These are phyloP conservation scores for Yarrowia yakushimensis DNA, from an alignment of 805 yeast species.

Conservation along the genomic window DNA sequence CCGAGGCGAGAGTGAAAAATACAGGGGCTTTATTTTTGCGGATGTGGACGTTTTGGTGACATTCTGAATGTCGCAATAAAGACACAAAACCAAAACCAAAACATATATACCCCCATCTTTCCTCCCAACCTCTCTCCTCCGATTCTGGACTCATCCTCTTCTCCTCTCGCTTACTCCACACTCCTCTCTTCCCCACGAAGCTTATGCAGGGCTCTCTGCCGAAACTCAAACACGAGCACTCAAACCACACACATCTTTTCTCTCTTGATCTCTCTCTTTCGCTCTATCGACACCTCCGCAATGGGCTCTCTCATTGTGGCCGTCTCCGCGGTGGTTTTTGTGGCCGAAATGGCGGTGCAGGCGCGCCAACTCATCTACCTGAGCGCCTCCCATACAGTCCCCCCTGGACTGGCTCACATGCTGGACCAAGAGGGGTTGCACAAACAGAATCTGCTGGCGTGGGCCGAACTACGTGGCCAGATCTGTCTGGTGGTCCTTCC, in stretches of 20 bases:
- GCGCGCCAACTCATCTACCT: background rate
- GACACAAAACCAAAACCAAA: background rate
- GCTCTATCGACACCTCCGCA: background rate
- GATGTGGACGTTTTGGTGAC: background rate
- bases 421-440: background rate
- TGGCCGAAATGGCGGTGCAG: conserved; percentile 16
- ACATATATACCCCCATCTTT: background rate
- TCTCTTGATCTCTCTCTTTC: too few relatives aligned
- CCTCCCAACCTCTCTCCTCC: background rate
- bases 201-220: conserved; percentile 11
- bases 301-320: conserved; percentile 20
- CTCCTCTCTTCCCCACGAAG: conserved; percentile 1
- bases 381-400: background rate
- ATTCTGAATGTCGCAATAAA: background rate
- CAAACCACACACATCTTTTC: too few relatives aligned
- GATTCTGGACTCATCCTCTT: too few relatives aligned
- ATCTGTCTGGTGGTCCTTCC: background rate
- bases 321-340: background rate
- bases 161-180: background rate
- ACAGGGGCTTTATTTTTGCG: too few relatives aligned
- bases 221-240: background rate
- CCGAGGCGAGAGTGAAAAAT: background rate
- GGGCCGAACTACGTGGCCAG: conserved; percentile 9
- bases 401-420: conserved; percentile 1
- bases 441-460: conserved; percentile 2